Conservation (phyloP, 441 rosid genomes). For the Capsella rubella region DNA sequence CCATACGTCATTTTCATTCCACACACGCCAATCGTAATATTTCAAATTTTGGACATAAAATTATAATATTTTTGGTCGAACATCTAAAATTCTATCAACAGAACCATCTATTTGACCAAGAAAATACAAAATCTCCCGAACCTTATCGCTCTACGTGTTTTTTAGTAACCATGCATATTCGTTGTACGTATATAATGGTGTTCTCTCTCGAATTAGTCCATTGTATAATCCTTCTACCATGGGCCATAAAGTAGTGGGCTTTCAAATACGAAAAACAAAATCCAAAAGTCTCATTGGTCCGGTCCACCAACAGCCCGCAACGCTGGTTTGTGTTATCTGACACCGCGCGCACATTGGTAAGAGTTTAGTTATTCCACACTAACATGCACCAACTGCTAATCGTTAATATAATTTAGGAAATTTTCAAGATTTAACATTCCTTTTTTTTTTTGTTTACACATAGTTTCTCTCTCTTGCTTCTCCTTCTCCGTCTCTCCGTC, state of each 20-base stretch:
- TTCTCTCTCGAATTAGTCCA: too few species aligned
- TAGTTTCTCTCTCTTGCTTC: constrained; percentile 30
- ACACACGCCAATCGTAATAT: not conserved
- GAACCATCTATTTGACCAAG: too few species aligned
- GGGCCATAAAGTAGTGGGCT: constrained; percentile 13
- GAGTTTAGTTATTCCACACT: not conserved
- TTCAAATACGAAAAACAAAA: not conserved
- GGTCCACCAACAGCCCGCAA: constrained; percentile 31
- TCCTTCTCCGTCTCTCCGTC: constrained; percentile 42
- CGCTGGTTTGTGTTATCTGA: constrained; percentile 19
- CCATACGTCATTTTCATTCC: constrained; percentile 14
- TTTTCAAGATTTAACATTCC: constrained; percentile 27
- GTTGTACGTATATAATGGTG: too few species aligned
- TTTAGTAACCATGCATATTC: too few species aligned
- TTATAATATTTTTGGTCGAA: not conserved
- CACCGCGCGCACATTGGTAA: constrained; percentile 25
- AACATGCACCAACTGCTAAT: constrained; percentile 36
- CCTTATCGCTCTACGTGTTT: too few species aligned
- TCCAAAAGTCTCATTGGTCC: not conserved
- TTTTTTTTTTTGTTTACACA: not conserved
- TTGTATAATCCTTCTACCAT: too few species aligned
- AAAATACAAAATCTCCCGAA: too few species aligned
- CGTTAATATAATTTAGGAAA: constrained; percentile 35
- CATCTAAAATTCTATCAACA: not conserved
- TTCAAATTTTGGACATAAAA: not conserved